A percentile compares a stretch with the other conserved stretches of the same genome.
These are phyloP conservation scores for Aspergillus carbonarius DNA, from an alignment of 2,329 filamentous ascomycete species.

Conservation along the genomic window DNA sequence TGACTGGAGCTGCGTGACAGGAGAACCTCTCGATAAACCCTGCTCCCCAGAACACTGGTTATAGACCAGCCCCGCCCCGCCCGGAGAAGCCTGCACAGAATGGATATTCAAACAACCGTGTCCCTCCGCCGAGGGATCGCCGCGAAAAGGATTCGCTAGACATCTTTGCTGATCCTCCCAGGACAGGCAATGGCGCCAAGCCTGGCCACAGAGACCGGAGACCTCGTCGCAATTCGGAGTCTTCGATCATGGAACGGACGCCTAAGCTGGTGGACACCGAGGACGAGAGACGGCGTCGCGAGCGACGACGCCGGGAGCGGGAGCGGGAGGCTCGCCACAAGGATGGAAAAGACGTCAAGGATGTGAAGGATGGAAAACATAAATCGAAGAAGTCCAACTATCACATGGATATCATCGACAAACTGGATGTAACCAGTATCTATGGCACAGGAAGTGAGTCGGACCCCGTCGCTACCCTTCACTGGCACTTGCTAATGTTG, in stretches of 20 bases:
- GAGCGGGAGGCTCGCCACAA: constrained; percentile 49
- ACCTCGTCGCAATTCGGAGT: constrained; percentile 62
- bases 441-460: constrained; percentile 83
- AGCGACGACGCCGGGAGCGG: constrained; percentile 51
- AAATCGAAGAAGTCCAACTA: constrained; percentile 42
- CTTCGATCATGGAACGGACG: constrained; percentile 57
- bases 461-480: neutral
- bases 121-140: constrained; percentile 24
- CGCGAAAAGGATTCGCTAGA: constrained; percentile 41
- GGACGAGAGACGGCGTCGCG: constrained; percentile 51
- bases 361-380: constrained; percentile 35
- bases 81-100: constrained; percentile 32
- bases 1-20: constrained; percentile 20
- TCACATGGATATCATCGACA: constrained; percentile 84
- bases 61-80: constrained; percentile 34
- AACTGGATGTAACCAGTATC: constrained; percentile 92
- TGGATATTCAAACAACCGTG: constrained; percentile 28
- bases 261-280: constrained; percentile 49
- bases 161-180: constrained; percentile 50
- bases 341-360: constrained; percentile 34
- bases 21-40: constrained; percentile 41
- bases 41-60: constrained; percentile 36
- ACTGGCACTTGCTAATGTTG: constrained; percentile 4
- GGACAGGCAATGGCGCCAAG: constrained; percentile 26
- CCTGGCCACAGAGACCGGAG: constrained; percentile 38